Base-by-base conservation (phyloP, 2,329 filamentous ascomycete species). In the Cytospora schulzeri region DNA sequence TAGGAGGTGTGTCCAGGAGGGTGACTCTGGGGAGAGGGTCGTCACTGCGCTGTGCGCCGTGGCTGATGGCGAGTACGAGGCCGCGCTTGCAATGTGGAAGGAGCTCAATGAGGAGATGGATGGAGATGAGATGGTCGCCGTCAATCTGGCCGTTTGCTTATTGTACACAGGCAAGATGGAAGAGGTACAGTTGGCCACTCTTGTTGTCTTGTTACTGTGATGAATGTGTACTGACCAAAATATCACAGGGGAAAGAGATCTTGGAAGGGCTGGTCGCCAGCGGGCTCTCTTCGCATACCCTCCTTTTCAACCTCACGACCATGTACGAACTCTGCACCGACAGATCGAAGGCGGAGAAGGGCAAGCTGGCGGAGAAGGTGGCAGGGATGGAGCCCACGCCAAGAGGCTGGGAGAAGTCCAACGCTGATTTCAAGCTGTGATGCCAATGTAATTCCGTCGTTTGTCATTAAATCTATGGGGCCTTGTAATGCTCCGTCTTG, bases 251-350 rank as follows among this genome's bases (percentile, higher is more conserved):
- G 0, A 86, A 86, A 17, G 76, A 80, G 15, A 76, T 91, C 1
- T 79, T 97, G 3, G 89, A 94, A 71, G 76, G 78, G 0, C 77
- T 96, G 14, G 80, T 93, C 0, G 81, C 86, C 3, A 74, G 80
- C 0, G 85, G 88, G 1, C 80, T 86, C 50, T 85, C 87, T 0
- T 97, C 94, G 64, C 88, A 91, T 68, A 91, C 91, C 0, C 78
- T 97, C 2, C 85, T 96, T 0, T 96, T 97, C 77, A 98, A 98
- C 74, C 77, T 99, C 15, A 88, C 89, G 14, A 98, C 94, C 0
- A 86, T 97, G 71, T 98, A 96, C 74, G 95, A 98, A 76, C 83
- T 98, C 9, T 95, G 91, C 73, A 93, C 91, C 0, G 93, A 98
- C 70, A 84, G 85, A 67, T 86, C 91, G 51, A 81, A 85, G 57